A percentile compares a stretch with the other conserved stretches of the same genome.
Conservation (phyloP, 129 eudicot genomes). For the Silybum marianum region DNA sequence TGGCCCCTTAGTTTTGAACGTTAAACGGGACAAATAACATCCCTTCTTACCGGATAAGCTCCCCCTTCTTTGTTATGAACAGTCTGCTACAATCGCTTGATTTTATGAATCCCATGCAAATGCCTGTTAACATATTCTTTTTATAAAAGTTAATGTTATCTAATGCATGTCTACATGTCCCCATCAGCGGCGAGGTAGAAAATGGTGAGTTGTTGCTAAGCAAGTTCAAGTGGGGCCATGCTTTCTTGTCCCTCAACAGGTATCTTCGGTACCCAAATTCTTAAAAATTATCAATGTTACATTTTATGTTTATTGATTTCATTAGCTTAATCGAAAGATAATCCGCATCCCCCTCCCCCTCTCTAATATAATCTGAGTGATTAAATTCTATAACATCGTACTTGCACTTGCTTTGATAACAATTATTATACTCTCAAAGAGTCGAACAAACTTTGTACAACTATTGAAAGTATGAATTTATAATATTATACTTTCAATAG, state of each 20-base stretch:
- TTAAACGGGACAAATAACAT: neutral
- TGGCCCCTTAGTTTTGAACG: neutral
- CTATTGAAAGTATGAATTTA: too few species aligned
- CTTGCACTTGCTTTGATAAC: slow-evolving; percentile 4
- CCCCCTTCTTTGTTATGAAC: too few species aligned
- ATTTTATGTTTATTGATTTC: neutral
- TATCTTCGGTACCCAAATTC: slow-evolving; percentile 21
- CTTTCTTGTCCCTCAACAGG: slow-evolving; percentile 96
- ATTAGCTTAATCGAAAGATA: neutral
- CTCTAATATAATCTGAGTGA: neutral
- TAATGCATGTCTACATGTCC: slow-evolving; percentile 23
- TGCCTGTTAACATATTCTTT: neutral
- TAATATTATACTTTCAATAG: too few species aligned
- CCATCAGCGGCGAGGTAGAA: slow-evolving; percentile 86
- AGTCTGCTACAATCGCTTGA: too few species aligned
- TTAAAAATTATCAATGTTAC: neutral
- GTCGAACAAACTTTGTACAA: too few species aligned
- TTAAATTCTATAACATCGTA: neutral
- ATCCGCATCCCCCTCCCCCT: neutral
- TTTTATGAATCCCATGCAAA: neutral
- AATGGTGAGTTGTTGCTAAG: slow-evolving; percentile 79
- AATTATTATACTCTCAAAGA: neutral
- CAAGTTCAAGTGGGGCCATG: slow-evolving; percentile 99
- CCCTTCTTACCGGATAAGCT: too few species aligned
- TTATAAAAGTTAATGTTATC: neutral